Conservation (phyloP, 768 basidiomycete species). For the Terana coerulea region DNA sequence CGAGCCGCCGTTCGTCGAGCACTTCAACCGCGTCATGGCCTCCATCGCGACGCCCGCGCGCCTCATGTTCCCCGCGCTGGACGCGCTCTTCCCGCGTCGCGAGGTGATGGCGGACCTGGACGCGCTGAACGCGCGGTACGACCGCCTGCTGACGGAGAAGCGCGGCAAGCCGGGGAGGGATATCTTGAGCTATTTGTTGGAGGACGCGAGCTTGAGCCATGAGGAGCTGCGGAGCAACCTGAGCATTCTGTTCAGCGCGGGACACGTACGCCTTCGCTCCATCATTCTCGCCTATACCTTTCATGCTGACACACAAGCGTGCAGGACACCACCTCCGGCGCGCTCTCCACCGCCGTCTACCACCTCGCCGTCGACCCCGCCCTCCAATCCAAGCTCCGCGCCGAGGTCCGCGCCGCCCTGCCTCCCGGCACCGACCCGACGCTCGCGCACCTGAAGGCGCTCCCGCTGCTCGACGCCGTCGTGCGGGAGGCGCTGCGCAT, state of each 20-base stretch:
- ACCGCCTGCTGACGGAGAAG: neutral
- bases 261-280: conserved; percentile 28
- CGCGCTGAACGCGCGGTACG: too few relatives aligned
- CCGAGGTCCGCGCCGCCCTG: conserved; percentile 33
- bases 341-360: conserved; percentile 34
- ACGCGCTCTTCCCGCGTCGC: neutral
- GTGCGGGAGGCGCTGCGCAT: conserved; percentile 38
- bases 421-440: conserved; percentile 26
- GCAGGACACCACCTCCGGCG: conserved; percentile 38
- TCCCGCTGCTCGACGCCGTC: conserved; percentile 34
- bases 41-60: neutral
- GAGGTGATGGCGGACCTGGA: too few relatives aligned
- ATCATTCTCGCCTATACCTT: neutral
- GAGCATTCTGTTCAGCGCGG: conserved; percentile 36
- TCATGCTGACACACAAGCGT: neutral
- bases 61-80: neutral
- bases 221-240: conserved; percentile 34
- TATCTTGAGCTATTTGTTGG: neutral
- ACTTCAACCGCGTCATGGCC: neutral
- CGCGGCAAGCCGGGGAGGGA: neutral
- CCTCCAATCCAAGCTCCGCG: conserved; percentile 32
- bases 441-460: conserved; percentile 23
- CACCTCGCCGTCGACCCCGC: conserved; percentile 35
- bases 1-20: conserved; percentile 9
- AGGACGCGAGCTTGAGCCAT: neutral